These are phyloP conservation scores for Azolla pinnata DNA, from an alignment of 75 land plant genomes.

Conservation along the genomic window DNA sequence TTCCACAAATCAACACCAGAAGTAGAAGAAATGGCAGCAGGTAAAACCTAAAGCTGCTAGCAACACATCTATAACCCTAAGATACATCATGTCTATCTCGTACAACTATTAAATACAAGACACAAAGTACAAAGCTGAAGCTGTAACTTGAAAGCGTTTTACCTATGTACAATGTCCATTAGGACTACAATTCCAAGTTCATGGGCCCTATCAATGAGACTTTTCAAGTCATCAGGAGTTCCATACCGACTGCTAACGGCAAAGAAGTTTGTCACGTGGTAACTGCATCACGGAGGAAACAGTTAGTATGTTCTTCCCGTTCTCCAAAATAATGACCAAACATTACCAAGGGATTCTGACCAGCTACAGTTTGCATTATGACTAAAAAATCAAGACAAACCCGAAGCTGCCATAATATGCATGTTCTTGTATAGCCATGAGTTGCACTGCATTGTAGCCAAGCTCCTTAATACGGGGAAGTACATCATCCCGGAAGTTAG, in stretches of 20 bases:
- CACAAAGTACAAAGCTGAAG: no score
- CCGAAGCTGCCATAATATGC: slow-evolving; percentile 95
- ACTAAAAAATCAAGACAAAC: no score
- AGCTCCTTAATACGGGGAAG: slow-evolving; percentile 83
- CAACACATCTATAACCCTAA: no score
- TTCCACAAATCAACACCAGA: no score
- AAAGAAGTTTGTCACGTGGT: slow-evolving; percentile 87
- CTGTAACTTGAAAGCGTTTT: neutral
- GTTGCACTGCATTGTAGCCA: slow-evolving; percentile 92
- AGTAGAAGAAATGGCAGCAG: no score
- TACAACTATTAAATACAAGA: no score
- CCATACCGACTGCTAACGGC: slow-evolving; percentile 92
- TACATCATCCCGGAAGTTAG: slow-evolving; percentile 72
- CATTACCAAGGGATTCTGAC: no score
- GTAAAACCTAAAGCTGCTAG: no score
- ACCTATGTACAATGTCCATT: slow-evolving; percentile 97
- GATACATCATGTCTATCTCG: no score
- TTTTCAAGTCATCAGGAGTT: slow-evolving; percentile 87
- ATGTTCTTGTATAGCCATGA: slow-evolving; percentile 93
- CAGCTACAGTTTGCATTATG: no score
- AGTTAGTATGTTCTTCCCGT: neutral
- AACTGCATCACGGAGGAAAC: slow-evolving; percentile 27
- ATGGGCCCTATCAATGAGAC: slow-evolving; percentile 85
- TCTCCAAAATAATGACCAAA: neutral
- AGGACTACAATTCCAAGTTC: slow-evolving; percentile 76